phyloP scores from a whole-genome alignment of 78 protist species.

The Dictyostelium intermedium region DNA sequence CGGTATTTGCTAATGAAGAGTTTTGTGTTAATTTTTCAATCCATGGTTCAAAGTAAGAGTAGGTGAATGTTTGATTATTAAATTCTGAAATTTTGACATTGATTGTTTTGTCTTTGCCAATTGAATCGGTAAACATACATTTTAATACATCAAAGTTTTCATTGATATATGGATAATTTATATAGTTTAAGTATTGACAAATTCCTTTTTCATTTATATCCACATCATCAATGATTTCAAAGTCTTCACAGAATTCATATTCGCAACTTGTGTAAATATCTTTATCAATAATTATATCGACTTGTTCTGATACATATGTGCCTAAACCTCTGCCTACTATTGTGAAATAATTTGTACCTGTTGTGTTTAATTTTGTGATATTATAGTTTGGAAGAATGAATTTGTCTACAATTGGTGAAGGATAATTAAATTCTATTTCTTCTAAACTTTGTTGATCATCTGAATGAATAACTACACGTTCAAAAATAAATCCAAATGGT shows the following conservation, averaged over 20 bases:
- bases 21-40: background rate
- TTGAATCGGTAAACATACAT: background rate
- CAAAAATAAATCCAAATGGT: background rate
- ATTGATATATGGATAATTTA: background rate
- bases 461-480: background rate
- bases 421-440: background rate
- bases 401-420: background rate
- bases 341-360: background rate
- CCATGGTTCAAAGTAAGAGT: conserved; percentile 5
- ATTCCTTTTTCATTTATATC: background rate
- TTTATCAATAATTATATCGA: background rate
- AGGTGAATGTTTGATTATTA: background rate
- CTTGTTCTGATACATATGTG: background rate
- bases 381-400: background rate
- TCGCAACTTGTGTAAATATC: background rate
- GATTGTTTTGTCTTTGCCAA: background rate
- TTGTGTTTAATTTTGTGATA: background rate
- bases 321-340: background rate
- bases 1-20: background rate
- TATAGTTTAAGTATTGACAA: background rate
- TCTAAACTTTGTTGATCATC: background rate
- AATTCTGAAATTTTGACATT: background rate
- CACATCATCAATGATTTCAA: background rate
- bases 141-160: background rate
- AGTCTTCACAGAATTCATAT: background rate